Base-by-base conservation (phyloP, 176 grass and related monocot species). In the Pharus latifolius region DNA sequence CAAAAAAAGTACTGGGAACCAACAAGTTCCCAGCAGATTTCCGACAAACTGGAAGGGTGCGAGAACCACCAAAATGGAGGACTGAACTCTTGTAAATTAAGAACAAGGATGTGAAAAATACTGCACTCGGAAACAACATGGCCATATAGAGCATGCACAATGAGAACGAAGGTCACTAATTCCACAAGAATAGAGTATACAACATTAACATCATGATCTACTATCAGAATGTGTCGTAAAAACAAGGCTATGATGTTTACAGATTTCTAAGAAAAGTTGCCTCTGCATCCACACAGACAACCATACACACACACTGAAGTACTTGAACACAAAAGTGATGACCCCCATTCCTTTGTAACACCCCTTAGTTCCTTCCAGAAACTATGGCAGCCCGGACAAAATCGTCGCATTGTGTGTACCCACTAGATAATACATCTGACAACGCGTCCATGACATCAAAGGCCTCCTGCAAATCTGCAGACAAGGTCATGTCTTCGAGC, bases 371-470 rank as follows among this genome's bases (percentile, higher is more conserved):
- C 70, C 47, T 69, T 20, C 63, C 55, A 24, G 76, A 37, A 3
- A 74, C 47, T 80, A 98, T 88, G 56, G 84, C 84, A 3, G 83
- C 80, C 37, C 56, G 78, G 33, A 91, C 87, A 78, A 98, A 98
- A 72, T 93, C 94, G 30, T 93, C 84, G 0, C 94, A 98, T 30
- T 49, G 76, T 15, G 66, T 81, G 46, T 85, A 68, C 6, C 89
- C 87, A 1, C 69, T 61, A 0, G 94, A 98, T 37, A 88, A 80
- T 1, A 90, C 94, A 48, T 93, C 89, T 5, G 64, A 25, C 58
- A 93, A 61, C 1, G 67, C 63, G 15, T 89, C 94, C 94, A 93
- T 98, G 18, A 88, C 78, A 72, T 93, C 94, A 13, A 98, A 93
- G 17, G 89, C 87, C 54, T 98, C 94, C 70, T 98, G 94, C 82